phyloP scores from a whole-genome alignment of 1,284 basidiomycete genomes.

The Puccinia horiana region DNA sequence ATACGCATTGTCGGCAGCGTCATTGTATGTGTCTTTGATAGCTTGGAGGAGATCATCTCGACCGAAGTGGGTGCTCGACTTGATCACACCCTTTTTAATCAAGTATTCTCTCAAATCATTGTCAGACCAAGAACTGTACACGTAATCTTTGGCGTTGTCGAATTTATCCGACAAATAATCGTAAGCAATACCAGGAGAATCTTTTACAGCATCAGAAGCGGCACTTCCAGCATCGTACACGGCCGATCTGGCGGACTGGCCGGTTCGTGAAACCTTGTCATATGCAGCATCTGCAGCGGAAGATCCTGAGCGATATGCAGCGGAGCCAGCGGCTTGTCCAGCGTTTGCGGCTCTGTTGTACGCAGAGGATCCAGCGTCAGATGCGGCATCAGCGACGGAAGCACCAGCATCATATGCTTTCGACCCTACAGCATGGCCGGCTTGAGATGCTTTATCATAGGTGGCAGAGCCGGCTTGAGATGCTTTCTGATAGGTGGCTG shows the following conservation, averaged over 20 bases:
- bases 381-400: slow-evolving; percentile 13
- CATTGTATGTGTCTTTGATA: slow-evolving; percentile 70
- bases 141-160: slow-evolving; percentile 73
- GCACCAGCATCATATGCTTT: slow-evolving; percentile 11
- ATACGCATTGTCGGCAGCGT: slow-evolving; percentile 69
- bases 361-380: slow-evolving; percentile 18
- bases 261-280: neutral
- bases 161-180: slow-evolving; percentile 38
- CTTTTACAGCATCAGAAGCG: slow-evolving; percentile 23
- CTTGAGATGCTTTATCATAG: slow-evolving; percentile 12
- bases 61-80: slow-evolving; percentile 60
- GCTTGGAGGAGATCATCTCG: slow-evolving; percentile 57
- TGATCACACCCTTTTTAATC: slow-evolving; percentile 71
- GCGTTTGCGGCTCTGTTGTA: slow-evolving; percentile 7
- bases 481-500: neutral
- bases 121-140: slow-evolving; percentile 85
- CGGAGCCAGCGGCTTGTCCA: slow-evolving; percentile 23
- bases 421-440: neutral
- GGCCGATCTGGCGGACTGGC: neutral
- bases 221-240: slow-evolving; percentile 23
- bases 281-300: slow-evolving; percentile 16
- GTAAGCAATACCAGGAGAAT: slow-evolving; percentile 33
- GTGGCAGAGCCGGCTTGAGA: slow-evolving; percentile 2
- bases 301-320: neutral
- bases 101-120: slow-evolving; percentile 71